Base-by-base conservation (phyloP, 441 rosid species). In the Oxalis stricta region DNA sequence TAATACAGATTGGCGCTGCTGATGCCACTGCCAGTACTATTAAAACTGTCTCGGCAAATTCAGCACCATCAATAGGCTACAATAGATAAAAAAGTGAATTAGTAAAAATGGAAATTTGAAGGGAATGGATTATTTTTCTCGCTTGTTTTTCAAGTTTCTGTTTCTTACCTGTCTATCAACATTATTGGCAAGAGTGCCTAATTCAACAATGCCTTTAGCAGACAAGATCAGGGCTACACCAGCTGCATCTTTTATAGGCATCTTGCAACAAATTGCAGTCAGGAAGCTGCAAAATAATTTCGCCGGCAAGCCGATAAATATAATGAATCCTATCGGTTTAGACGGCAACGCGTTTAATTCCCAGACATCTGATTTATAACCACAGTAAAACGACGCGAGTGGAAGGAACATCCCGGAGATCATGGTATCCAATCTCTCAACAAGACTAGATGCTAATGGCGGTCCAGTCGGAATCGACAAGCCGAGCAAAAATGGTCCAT, bases 191-290 rank as follows among this genome's bases (percentile, higher is more conserved):
- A 52, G 29, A 8, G 45, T 32, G 21, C 65, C 76, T 28, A 77
- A 26, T 36, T 69, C 79, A 1, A 58, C 45, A 31, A 69, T 56
- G 14, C 85, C 82, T 45, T 72, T 75, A 48, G 50, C 55, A 53
- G 52, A 61, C 56, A 77, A 45, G 21, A 80, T 60, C 11, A 77
- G 58, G 10, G 75, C 42, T 39, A 75, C 59, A 41, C 66, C 63
- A 33, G 61, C 10, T 30, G 78, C 69, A 39, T 81, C 83, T 7
- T 24, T 56, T 3, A 24, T 2, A 32, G 64, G 60, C 55, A 70
- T 34, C 13, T 61, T 58, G 33, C 52, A 40, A 33, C 53, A 37
- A 22, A 63, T 14, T 20, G 61, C 50, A 23, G 68, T 50, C 5
- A 75, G 4, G 5, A 61, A 55, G 5, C 57, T 35, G 23, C 50